These are phyloP conservation scores for Phialophora macrospora DNA, from an alignment of 2,329 filamentous ascomycete species.

Conservation along the genomic window DNA sequence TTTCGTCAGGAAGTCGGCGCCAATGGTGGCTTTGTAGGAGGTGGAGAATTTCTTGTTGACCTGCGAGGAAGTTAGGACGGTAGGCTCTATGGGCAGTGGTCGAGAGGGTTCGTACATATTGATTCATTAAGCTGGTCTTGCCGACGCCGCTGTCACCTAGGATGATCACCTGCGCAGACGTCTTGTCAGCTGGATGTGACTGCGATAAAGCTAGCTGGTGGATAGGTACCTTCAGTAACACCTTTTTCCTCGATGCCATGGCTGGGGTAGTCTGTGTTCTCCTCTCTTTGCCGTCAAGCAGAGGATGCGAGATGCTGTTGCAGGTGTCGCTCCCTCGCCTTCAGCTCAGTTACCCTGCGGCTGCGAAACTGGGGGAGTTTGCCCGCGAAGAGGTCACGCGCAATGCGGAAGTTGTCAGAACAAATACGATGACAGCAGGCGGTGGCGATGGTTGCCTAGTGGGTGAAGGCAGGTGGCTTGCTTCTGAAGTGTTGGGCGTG, in stretches of 20 bases:
- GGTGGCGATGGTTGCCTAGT: background rate
- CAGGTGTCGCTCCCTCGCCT: conserved; percentile 8
- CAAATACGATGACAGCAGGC: background rate
- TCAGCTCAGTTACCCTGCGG: conserved; percentile 11
- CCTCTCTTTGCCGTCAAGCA: background rate
- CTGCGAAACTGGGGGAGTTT: conserved; percentile 5
- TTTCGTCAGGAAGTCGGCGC: conserved; percentile 96
- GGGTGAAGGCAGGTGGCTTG: background rate
- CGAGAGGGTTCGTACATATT: conserved; percentile 78
- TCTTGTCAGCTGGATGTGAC: conserved; percentile 26
- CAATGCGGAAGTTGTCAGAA: background rate
- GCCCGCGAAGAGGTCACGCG: conserved; percentile 19
- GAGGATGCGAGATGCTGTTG: background rate
- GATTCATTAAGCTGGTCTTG: conserved; percentile 99
- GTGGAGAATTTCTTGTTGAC: conserved; percentile 99
- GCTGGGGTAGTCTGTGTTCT: conserved; percentile 23
- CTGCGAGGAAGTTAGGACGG: conserved; percentile 54
- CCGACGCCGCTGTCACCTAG: conserved; percentile 98
- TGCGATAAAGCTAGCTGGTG: conserved; percentile 32
- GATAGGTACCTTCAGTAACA: conserved; percentile 75
- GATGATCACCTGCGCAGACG: conserved; percentile 82
- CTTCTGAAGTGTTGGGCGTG: background rate
- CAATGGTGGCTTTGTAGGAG: conserved; percentile 99
- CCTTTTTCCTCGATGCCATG: conserved; percentile 87
- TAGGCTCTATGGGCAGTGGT: conserved; percentile 3